Conservation (phyloP, 2,329 filamentous ascomycete genomes). For the Apiospora marii region DNA sequence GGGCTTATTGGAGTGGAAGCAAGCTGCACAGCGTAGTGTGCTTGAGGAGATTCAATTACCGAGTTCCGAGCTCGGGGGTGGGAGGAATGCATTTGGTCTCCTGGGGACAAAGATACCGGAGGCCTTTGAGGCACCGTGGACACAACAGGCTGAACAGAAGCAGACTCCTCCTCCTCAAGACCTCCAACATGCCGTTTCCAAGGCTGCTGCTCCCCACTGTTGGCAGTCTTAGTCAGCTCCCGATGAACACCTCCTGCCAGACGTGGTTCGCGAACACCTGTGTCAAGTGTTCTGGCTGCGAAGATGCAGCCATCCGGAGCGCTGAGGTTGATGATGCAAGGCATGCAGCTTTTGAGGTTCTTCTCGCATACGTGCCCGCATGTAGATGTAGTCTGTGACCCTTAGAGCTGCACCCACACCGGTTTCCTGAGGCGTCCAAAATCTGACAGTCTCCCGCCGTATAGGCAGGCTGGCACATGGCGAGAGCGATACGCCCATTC, state of each 20-base stretch:
- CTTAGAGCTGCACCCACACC: not conserved
- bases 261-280: constrained; percentile 9
- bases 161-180: not conserved
- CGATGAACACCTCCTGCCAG: constrained; percentile 16
- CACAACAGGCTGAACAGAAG: not conserved
- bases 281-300: not conserved
- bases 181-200: not conserved
- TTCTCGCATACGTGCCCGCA: not conserved
- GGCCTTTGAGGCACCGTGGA: not conserved
- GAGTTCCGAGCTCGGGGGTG: not conserved
- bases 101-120: not conserved
- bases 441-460: not conserved
- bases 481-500: not conserved
- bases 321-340: not conserved
- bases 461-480: constrained; percentile 6
- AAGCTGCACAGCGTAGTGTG: not conserved
- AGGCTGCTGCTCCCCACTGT: not conserved
- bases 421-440: not conserved
- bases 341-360: not conserved
- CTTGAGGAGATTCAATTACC: constrained; percentile 2
- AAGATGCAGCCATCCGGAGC: not conserved
- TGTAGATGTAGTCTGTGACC: not conserved
- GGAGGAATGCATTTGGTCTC: not conserved
- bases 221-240: not conserved
- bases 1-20: not conserved